Percentiles rank a stretch among this genome's conserved stretches.
These are phyloP conservation scores for Dioscorea zingiberensis DNA, from an alignment of 106 monocot genomes.

Conservation along the genomic window DNA sequence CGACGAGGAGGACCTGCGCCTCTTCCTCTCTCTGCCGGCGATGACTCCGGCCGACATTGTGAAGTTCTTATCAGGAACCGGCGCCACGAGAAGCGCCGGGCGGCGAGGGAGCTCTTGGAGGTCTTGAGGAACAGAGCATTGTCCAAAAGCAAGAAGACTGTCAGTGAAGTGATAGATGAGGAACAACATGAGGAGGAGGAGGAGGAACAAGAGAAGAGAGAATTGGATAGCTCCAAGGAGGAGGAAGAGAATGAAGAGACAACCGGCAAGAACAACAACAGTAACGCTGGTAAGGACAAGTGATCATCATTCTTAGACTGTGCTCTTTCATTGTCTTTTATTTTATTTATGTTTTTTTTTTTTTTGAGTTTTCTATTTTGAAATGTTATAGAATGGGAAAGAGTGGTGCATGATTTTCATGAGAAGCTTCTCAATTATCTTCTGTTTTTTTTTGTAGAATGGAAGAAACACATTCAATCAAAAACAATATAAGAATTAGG, in stretches of 20 bases:
- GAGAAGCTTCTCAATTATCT: neutral
- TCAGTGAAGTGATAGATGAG: neutral
- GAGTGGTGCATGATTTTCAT: neutral
- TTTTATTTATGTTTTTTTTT: neutral
- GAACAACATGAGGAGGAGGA: too few relatives aligned
- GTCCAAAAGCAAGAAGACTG: slow-evolving; percentile 9
- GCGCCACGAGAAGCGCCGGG: slow-evolving; percentile 29
- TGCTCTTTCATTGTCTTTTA: neutral
- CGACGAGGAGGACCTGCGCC: too few relatives aligned
- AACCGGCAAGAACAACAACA: neutral
- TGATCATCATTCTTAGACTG: neutral
- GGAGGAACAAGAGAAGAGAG: slow-evolving; percentile 69
- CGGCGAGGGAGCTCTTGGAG: slow-evolving; percentile 34
- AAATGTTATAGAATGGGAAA: neutral
- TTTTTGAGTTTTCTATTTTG: neutral
- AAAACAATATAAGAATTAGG: too few relatives aligned
- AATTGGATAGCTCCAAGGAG: slow-evolving; percentile 58
- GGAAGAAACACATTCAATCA: too few relatives aligned
- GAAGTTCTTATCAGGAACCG: slow-evolving; percentile 77
- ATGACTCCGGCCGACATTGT: slow-evolving; percentile 77
- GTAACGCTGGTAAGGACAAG: neutral
- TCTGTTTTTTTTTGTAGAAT: too few relatives aligned
- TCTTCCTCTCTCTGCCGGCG: too few relatives aligned
- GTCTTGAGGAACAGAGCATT: slow-evolving; percentile 24
- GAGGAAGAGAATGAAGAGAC: slow-evolving; percentile 4